Percentiles rank a stretch among this genome's conserved stretches.
These are phyloP conservation scores for Fraxinus quadrangulata DNA, from an alignment of 257 asterid genomes.

Conservation along the genomic window DNA sequence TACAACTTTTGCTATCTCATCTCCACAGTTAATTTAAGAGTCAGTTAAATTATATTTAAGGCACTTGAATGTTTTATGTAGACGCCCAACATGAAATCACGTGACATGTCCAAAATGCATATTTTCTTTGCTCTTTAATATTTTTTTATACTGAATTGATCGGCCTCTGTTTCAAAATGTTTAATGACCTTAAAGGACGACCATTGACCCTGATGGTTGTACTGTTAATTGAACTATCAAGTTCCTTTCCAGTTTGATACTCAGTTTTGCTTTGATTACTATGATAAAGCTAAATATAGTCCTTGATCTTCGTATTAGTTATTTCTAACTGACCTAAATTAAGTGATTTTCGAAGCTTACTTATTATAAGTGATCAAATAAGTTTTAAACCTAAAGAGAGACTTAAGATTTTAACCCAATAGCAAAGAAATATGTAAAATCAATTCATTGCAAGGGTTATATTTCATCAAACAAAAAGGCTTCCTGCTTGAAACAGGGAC, in stretches of 20 bases:
- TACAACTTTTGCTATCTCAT: constrained; percentile 15
- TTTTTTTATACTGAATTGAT: neutral
- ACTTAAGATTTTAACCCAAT: neutral
- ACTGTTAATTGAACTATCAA: neutral
- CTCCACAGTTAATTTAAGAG: constrained; percentile 14
- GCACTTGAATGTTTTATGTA: neutral
- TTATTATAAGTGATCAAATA: neutral
- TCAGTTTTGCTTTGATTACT: neutral
- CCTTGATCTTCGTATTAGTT: neutral
- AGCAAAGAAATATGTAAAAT: neutral
- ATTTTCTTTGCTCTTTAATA: neutral
- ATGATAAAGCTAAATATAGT: neutral
- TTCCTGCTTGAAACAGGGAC: neutral
- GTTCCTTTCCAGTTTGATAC: neutral
- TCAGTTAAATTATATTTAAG: neutral
- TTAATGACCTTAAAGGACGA: neutral
- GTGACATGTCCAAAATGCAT: neutral
- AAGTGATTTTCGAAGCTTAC: neutral
- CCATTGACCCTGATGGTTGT: neutral
- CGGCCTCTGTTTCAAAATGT: neutral
- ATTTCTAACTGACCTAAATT: neutral
- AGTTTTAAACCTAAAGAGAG: neutral
- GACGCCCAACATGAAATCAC: neutral
- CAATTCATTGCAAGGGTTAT: neutral
- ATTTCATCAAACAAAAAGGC: neutral